Conservation (phyloP, 441 rosid genomes). For the Erysimum pusillum region DNA sequence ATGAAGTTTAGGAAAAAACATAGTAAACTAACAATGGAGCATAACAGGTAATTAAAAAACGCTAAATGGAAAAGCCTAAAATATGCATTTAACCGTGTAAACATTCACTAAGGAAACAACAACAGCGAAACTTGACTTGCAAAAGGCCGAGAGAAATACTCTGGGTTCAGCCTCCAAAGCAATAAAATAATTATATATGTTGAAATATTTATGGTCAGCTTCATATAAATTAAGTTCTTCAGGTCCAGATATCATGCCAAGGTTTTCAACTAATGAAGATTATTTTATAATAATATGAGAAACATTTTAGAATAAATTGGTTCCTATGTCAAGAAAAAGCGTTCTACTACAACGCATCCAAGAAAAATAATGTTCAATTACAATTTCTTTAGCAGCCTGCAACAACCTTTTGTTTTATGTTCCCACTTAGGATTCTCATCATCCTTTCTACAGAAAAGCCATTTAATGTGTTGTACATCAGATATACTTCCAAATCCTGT, state of each 20-base stretch:
- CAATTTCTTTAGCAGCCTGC: conserved; percentile 7
- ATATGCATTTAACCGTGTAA: not conserved
- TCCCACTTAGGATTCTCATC: not conserved
- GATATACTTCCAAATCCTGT: conserved; percentile 16
- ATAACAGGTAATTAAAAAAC: not conserved
- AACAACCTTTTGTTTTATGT: not conserved
- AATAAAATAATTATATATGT: conserved; percentile 5
- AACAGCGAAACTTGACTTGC: not conserved
- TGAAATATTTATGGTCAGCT: not conserved
- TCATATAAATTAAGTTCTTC: not conserved
- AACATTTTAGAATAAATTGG: not conserved
- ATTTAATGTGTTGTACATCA: not conserved
- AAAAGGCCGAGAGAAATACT: conserved; percentile 11
- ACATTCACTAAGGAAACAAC: not conserved
- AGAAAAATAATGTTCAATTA: not conserved
- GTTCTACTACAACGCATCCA: not conserved
- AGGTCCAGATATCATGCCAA: not conserved
- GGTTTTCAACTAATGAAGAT: not conserved
- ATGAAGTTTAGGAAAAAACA: conserved; percentile 19
- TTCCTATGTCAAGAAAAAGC: not conserved
- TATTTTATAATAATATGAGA: not conserved
- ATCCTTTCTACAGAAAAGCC: not conserved
- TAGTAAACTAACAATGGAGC: conserved; percentile 30
- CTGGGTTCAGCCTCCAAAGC: not conserved
- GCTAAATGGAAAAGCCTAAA: not conserved